Conservation (phyloP, 345 rosid genomes). For the Odontarrhena argentea region DNA sequence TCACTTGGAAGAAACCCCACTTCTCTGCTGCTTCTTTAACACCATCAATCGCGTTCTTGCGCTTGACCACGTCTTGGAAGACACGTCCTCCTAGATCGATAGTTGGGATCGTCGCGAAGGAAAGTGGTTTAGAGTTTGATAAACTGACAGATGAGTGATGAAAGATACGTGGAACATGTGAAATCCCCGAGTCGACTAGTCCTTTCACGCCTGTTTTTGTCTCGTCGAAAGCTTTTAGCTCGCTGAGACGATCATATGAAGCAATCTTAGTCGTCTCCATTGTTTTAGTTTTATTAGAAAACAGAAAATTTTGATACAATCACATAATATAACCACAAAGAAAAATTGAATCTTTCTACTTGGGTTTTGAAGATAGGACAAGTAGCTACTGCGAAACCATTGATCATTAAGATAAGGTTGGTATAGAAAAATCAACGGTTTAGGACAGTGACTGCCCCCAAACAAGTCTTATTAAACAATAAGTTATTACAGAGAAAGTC, state of each 20-base stretch:
- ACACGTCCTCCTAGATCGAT: slow-evolving; percentile 32
- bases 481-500: slow-evolving; percentile 13
- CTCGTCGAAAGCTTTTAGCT: slow-evolving; percentile 45
- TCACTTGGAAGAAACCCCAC: slow-evolving; percentile 44
- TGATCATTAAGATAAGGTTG: slow-evolving; percentile 5
- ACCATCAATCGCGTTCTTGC: background rate
- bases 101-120: slow-evolving; percentile 33
- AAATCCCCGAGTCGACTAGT: slow-evolving; percentile 36
- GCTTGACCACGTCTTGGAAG: background rate
- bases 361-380: background rate
- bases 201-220: slow-evolving; percentile 46
- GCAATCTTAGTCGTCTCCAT: slow-evolving; percentile 24
- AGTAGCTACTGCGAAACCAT: background rate
- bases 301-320: background rate
- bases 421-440: background rate
- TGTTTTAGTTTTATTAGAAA: background rate
- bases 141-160: slow-evolving; percentile 12
- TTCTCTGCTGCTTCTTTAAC: slow-evolving; percentile 32
- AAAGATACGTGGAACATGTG: slow-evolving; percentile 42
- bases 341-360: background rate
- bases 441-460: background rate
- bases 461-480: background rate
- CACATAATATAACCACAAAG: background rate
- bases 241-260: slow-evolving; percentile 29
- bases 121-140: slow-evolving; percentile 9